Conservation (phyloP, 345 rosid genomes). For the Camelina sativa region DNA sequence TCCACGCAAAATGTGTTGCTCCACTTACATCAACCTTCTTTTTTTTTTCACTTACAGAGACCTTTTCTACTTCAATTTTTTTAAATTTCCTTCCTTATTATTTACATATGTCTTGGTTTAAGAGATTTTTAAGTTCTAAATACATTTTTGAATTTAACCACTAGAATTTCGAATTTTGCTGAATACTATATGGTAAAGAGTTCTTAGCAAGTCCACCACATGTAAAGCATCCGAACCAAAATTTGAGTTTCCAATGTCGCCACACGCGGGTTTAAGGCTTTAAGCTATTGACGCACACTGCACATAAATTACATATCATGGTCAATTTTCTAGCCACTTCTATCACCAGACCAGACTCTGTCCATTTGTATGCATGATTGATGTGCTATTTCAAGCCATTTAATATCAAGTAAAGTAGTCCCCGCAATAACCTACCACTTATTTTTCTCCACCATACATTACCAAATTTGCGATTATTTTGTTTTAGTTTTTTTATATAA, state of each 20-base stretch:
- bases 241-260: no score
- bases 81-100: not conserved
- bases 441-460: constrained; percentile 23
- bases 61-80: not conserved
- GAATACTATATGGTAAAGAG: no score
- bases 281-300: not conserved
- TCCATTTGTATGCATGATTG: constrained; percentile 4
- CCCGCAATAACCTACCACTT: constrained; percentile 19
- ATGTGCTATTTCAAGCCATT: constrained; percentile 7
- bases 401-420: constrained; percentile 17
- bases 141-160: no score
- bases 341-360: not conserved
- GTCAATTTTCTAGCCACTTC: constrained; percentile 3
- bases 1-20: constrained; percentile 28
- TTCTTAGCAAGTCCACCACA: no score
- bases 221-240: no score
- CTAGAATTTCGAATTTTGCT: no score
- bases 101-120: not conserved
- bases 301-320: constrained; percentile 14
- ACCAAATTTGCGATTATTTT: not conserved
- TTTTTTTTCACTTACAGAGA: not conserved
- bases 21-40: not conserved
- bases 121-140: not conserved
- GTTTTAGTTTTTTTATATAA: no score
- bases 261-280: no score